Base-by-base conservation (phyloP, 768 basidiomycete genomes). In the Hygrophoropsis aurantiaca region DNA sequence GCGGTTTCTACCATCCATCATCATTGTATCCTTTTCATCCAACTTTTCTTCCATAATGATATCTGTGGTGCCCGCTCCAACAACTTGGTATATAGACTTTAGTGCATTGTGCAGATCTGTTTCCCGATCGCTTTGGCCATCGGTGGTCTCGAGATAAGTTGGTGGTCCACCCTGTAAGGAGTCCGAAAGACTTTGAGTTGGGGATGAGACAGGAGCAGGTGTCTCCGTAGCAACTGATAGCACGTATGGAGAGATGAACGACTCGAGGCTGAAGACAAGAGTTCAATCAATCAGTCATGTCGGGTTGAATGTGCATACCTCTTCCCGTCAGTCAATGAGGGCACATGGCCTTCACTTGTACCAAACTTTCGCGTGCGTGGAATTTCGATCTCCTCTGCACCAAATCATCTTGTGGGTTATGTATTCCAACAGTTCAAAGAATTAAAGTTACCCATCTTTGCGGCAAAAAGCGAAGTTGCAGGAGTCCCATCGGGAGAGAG, bases 1-100 rank as follows among this genome's bases (percentile, higher is more conserved):
- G 3, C 5, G 50, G 63, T 57, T n/a, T n/a, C n/a, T 47, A 83
- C 85, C 79, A 41, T 84, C 80, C 80, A 85, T 83, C 19, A 84
- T 57, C 47, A 74, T 52, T 40, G 66, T 59, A 7, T 72, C 69
- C 41, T 70, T 74, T 20, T 80, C 79, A 47, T 83, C 78, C 10
- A 87, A 51, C 45, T 62, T 72, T 52, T 85, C 85, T 39, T 77
- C 69, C 52, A 82, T 59, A 21, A 88, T 78, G 36, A 69, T 62
- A 49, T 58, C 57, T 1, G 64, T 53, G 44, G 69, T 60, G 46
- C 62, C 52, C 20, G 50, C 48, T 20, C 50, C 33, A 36, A 61
- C 20, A 35, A 60, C 49, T 38, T 44, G 49, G 24, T 68, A 78
- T 15, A 78, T 57, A 16, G 44, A 58, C 37, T 55, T 56, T 3